Evolutionary conservation across 2,329 filamentous ascomycete genomes (phyloP).

Genomic region (Neonectria ditissima): DNA sequence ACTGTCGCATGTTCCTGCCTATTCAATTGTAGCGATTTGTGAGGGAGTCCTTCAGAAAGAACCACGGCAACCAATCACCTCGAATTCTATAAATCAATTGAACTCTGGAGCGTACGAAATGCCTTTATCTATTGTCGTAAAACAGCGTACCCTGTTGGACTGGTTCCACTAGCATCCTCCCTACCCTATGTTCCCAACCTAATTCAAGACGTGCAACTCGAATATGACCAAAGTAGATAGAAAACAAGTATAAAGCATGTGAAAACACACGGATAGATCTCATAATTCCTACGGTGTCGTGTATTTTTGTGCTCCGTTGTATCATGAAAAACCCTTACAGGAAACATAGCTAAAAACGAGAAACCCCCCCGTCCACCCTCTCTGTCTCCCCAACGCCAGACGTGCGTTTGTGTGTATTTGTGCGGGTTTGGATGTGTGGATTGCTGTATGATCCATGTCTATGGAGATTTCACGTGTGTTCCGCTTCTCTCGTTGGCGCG

Average conservation of each 20-base stretch:
- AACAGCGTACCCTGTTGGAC: background rate
- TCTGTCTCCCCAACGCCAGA: constrained; percentile 48
- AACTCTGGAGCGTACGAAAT: background rate
- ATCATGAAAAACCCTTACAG: constrained; percentile 31
- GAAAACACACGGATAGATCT: constrained; percentile 3
- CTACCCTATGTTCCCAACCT: background rate
- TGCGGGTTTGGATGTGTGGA: constrained; percentile 28
- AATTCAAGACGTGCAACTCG: background rate
- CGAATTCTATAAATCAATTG: background rate
- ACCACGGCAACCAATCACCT: no score
- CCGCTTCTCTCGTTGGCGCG: constrained; percentile 14
- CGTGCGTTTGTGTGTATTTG: constrained; percentile 40
- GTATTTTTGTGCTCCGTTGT: constrained; percentile 44
- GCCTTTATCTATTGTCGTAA: background rate
- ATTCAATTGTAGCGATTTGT: no score
- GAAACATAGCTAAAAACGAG: constrained; percentile 35
- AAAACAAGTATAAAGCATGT: constrained; percentile 4
- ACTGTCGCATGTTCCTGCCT: no score
- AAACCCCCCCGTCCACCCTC: constrained; percentile 31
- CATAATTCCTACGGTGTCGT: constrained; percentile 36
- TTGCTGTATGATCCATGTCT: constrained; percentile 29
- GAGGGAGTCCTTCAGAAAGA: no score
- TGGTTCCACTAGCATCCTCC: background rate
- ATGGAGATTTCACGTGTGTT: constrained; percentile 23
- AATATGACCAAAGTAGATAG: background rate